Base-by-base conservation (phyloP, 164 flowering plant species). In the Aristolochia contorta region DNA sequence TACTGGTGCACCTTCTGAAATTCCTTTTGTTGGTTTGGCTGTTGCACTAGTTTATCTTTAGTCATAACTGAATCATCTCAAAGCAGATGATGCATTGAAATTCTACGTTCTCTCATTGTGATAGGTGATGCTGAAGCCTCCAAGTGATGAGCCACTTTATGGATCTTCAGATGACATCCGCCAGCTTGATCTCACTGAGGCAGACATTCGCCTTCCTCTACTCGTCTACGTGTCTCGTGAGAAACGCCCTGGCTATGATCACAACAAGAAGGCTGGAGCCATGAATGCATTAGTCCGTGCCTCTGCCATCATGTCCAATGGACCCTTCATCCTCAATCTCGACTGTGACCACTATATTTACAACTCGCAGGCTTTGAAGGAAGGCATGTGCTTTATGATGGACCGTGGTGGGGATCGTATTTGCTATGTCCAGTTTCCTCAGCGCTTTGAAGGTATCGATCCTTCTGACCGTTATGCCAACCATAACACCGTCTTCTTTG, bases 381-480 rank as follows among this genome's bases (percentile, higher is more conserved):
- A 85, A 69, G 96, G 96, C 12, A 85, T 88, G 90, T 88, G 96
- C 63, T 88, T 88, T 61, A 89, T 89, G 96, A 84, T 89, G 93
- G 93, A 86, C 53, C 52, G 84, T 47, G 96, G 96, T 0, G 96
- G 96, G 7, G 91, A 89, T 60, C 57, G 64, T 61, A 78, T 89
- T 14, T 86, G 93, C 65, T 89, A 84, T 67, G 83, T 85, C 70
- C 92, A 88, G 69, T 88, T 88, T 63, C 96, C 96, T 0, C 96
- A 89, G 70, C 68, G 96, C 63, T 89, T 89, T 57, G 96, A 89
- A 65, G 96, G 96, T 65, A 83, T 89, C 16, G 96, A 89, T 67
- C 93, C 87, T 13, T 81, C 89, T 6, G 96, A 89, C 58, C 77
- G 96, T 0, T 89, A 89, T 58, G 96, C 96, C 47, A 89, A 89